Evolutionary conservation across 2,329 filamentous ascomycete genomes (phyloP), one percentile per base, ranked within the genome.

Genomic region (Scopulariopsis brevicaulis): DNA sequence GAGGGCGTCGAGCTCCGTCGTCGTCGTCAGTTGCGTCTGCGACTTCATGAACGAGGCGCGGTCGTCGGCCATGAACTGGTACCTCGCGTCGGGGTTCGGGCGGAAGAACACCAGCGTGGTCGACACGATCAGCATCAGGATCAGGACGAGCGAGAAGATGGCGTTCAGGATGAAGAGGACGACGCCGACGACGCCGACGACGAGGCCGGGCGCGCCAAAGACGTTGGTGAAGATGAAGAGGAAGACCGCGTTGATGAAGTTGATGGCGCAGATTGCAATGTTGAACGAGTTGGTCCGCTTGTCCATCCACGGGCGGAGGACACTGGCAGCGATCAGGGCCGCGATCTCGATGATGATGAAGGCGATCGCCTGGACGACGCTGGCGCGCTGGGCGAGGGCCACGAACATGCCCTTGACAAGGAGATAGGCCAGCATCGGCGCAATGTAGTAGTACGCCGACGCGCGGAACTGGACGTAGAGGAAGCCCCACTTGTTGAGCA

Each of bases 221-320:
- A 96, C 83, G 61, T 87, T 81, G 25, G 90, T 90, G 75, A 96
- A 96, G 65, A 96, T 83, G 58, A 97, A 78, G 37, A 96, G 76
- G 77, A 96, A 95, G 70, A 96, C 85, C 58, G 87, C 82, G 73
- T 94, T 96, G 66, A 96, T 71, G 71, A 96, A 96, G 77, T 96
- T 96, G 72, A 96, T 79, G 53, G 84, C 87, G 62, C 85, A 87
- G 66, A 96, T 96, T 60, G 90, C 83, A 67, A 97, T 96, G 75
- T 96, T 96, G 80, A 96, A 96, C 54, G 86, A 86, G 72, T 96
- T 97, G 61, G 90, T 96, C 76, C 92, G 93, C 83, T 96, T 96
- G 79, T 96, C 93, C 93, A 97, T 97, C 87, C 90, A 97, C 20
- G 93, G 93, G 60, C 90, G 86, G 64, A 96, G 75, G 57, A 96